Conservation (phyloP, 495 filamentous ascomycete genomes). For the Xylaria curta region DNA sequence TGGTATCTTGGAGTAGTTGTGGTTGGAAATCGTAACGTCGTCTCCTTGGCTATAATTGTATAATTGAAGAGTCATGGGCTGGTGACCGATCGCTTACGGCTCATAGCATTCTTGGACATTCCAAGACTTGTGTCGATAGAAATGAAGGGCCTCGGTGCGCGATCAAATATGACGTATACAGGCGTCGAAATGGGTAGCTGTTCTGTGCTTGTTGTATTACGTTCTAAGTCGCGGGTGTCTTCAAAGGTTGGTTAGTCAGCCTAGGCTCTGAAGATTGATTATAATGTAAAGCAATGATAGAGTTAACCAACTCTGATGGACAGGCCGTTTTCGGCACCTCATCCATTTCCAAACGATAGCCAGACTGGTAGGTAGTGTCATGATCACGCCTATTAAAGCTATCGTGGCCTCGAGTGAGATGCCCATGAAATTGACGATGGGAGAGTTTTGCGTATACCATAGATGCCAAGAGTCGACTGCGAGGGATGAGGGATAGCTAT, state of each 20-base stretch:
- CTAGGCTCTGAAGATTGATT: not conserved
- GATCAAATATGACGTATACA: not conserved
- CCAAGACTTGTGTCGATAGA: not conserved
- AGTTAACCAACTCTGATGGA: not conserved
- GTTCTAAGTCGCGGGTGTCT: slow-evolving; percentile 1
- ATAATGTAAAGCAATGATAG: not conserved
- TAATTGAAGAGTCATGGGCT: not conserved
- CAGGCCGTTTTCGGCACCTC: not conserved
- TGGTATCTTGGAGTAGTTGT: no score
- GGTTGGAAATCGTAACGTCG: not conserved
- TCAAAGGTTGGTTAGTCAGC: not conserved
- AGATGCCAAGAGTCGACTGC: not conserved
- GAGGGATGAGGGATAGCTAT: not conserved
- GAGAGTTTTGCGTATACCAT: not conserved
- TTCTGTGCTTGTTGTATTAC: not conserved
- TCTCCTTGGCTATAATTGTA: not conserved
- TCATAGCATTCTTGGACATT: not conserved
- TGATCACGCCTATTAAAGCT: not conserved
- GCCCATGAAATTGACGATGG: not conserved
- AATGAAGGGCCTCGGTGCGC: not conserved
- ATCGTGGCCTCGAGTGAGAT: not conserved
- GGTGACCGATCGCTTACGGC: not conserved
- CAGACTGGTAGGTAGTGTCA: not conserved
- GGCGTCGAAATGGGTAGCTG: not conserved
- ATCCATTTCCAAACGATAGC: slow-evolving; percentile 1